Percentiles rank a stretch among this genome's conserved stretches.
phyloP scores from a whole-genome alignment of 106 monocot genomes.

The Dactylorhiza incarnata region DNA sequence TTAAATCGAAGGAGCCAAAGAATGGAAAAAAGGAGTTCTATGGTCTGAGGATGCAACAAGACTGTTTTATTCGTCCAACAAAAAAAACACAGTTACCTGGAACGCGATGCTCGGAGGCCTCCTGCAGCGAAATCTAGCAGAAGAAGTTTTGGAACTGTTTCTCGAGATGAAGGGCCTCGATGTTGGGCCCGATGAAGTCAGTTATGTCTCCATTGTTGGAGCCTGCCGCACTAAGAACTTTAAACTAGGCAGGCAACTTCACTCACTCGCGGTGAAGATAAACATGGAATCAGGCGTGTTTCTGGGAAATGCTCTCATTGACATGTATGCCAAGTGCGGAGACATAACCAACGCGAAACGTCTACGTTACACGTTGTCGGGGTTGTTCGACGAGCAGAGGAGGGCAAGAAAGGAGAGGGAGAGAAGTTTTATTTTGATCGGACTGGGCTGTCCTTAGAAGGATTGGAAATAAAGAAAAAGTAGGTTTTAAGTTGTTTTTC shows the following conservation, averaged over 20 bases:
- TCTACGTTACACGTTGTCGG: too few relatives aligned
- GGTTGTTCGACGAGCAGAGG: too few relatives aligned
- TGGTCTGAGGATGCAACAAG: too few relatives aligned
- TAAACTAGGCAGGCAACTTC: constrained; percentile 43
- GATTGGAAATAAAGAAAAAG: too few relatives aligned
- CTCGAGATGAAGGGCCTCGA: constrained; percentile 30
- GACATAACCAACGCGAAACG: constrained; percentile 35
- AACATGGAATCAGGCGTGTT: constrained; percentile 24
- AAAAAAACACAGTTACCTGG: constrained; percentile 62
- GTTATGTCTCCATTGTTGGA: constrained; percentile 42
- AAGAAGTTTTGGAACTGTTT: constrained; percentile 28
- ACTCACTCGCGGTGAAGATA: constrained; percentile 38
- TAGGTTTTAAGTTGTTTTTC: too few relatives aligned
- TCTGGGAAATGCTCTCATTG: constrained; percentile 48
- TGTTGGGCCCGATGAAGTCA: constrained; percentile 36
- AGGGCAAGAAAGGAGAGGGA: too few relatives aligned
- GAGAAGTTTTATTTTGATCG: too few relatives aligned
- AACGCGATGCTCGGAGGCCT: constrained; percentile 61
- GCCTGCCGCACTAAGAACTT: constrained; percentile 34
- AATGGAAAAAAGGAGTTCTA: constrained; percentile 46
- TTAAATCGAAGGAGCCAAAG: constrained; percentile 27
- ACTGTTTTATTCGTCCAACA: constrained; percentile 25
- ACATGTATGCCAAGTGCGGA: constrained; percentile 65
- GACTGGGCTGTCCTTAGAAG: too few relatives aligned
- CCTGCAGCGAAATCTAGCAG: constrained; percentile 28